Conservation (phyloP, 1,284 basidiomycete species). For the Trametes pubescens region DNA sequence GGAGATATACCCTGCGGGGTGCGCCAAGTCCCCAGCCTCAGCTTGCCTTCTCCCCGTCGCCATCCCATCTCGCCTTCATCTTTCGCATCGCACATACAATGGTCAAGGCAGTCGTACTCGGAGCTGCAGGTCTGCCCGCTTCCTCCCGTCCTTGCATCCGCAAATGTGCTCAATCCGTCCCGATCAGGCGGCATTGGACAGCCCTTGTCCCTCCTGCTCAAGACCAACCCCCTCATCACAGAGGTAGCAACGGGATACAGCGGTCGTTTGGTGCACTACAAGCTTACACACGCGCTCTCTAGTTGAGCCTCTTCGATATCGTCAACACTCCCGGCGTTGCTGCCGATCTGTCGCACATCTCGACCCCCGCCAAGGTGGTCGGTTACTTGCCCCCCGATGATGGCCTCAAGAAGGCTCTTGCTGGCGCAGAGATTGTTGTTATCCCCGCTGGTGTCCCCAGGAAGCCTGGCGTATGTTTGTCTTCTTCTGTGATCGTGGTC, state of each 20-base stretch:
- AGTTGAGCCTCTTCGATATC: slow-evolving; percentile 95
- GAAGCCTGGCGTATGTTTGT: slow-evolving; percentile 84
- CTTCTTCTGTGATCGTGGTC: background rate
- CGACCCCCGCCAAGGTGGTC: slow-evolving; percentile 80
- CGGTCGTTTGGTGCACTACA: background rate
- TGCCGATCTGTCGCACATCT: slow-evolving; percentile 92
- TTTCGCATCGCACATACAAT: slow-evolving; percentile 43
- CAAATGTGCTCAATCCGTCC: slow-evolving; percentile 12
- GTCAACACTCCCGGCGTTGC: slow-evolving; percentile 97
- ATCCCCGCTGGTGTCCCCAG: slow-evolving; percentile 98
- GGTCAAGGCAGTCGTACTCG: slow-evolving; percentile 94
- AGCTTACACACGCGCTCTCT: slow-evolving; percentile 5
- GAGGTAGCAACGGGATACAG: slow-evolving; percentile 53
- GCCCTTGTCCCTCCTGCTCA: slow-evolving; percentile 91
- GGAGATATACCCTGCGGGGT: slow-evolving; percentile 24
- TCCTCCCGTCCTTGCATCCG: background rate
- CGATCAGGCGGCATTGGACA: slow-evolving; percentile 87
- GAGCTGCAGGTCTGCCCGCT: slow-evolving; percentile 77
- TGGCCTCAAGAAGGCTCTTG: slow-evolving; percentile 85
- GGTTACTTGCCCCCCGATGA: slow-evolving; percentile 80
- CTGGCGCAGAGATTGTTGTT: slow-evolving; percentile 89
- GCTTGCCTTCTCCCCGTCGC: slow-evolving; percentile 10
- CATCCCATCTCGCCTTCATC: slow-evolving; percentile 28
- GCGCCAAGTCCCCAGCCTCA: background rate
- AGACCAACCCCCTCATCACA: slow-evolving; percentile 84